Evolutionary conservation across 306 rosid species (phyloP), one percentile per base, ranked within the genome.

Genomic region (Senna siamea): DNA sequence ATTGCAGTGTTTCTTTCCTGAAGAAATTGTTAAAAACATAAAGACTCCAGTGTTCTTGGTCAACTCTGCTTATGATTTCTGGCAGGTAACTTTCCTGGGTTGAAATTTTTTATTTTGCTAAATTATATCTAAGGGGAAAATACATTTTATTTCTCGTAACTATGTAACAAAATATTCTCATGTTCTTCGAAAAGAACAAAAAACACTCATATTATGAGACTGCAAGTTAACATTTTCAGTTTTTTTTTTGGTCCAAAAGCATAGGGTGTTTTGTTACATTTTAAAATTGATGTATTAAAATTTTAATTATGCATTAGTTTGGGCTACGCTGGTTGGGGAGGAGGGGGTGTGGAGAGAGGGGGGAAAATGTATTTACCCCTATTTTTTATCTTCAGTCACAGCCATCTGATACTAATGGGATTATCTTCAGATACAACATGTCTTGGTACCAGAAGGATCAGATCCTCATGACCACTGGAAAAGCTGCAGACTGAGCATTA

Each of bases 41-140:
- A 76, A 65, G 73, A 87, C 96, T 70, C 89, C 98, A 28, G 61
- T 90, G 73, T 93, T 93, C 81, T 85, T 93, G 78, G 97, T 90
- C 85, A 85, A 90, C 78, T 88, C 97, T 68, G 96, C 90, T 54
- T 93, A 91, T 75, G 97, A 93, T 78, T 89, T 83, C 74, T 93
- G 97, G 98, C 97, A 93, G 96, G 98, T 87, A 74, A 78, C 30
- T 74, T 76, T 78, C 66, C 73, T 61, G 10, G 19, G 13, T 46
- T 38, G 20, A 68, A 76, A 41, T 74, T 50, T 69, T 79, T 78
- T 63, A 41, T 80, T 84, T 66, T 34, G 1, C 1, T 26, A 26
- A 26, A 26, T 26, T 26, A 26, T 26, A 1, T 26, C 30, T 26
- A 26, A 26, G 30, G 30, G 30, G 30, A 26, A 26, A 26, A 26